phyloP scores from a whole-genome alignment of 805 yeast species.

The Candida qinlingensis region DNA sequence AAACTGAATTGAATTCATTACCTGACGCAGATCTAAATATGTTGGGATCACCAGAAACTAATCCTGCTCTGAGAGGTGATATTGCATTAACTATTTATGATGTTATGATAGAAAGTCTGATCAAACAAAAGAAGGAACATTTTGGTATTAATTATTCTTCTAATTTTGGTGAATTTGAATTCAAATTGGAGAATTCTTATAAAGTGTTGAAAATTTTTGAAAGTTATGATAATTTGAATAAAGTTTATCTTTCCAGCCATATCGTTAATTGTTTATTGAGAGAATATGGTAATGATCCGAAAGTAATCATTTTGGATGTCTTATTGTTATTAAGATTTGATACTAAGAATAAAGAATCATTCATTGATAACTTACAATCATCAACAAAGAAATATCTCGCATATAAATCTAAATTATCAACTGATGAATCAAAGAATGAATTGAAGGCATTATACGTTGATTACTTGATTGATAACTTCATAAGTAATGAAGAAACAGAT shows the following conservation, averaged over 20 bases:
- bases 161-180: slow-evolving; percentile 61
- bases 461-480: slow-evolving; percentile 26
- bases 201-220: slow-evolving; percentile 54
- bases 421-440: slow-evolving; percentile 24
- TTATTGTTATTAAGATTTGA: slow-evolving; percentile 62
- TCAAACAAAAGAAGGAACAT: slow-evolving; percentile 15
- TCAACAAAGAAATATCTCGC: slow-evolving; percentile 69
- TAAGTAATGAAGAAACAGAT: slow-evolving; percentile 23
- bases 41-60: slow-evolving; percentile 80
- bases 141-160: slow-evolving; percentile 34
- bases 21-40: slow-evolving; percentile 86
- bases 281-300: slow-evolving; percentile 36
- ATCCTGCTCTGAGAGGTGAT: slow-evolving; percentile 74
- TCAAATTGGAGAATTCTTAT: slow-evolving; percentile 26
- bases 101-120: slow-evolving; percentile 48
- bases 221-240: slow-evolving; percentile 60
- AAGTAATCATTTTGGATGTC: slow-evolving; percentile 45
- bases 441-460: slow-evolving; percentile 31
- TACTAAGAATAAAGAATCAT: slow-evolving; percentile 32
- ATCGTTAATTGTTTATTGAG: slow-evolving; percentile 48
- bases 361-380: slow-evolving; percentile 58
- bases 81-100: slow-evolving; percentile 67
- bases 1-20: slow-evolving; percentile 59
- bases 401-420: slow-evolving; percentile 39
- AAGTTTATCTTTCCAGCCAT: slow-evolving; percentile 62